Evolutionary conservation across 176 grass and related monocot species (phyloP).

Genomic region (Carex myosuroides): DNA sequence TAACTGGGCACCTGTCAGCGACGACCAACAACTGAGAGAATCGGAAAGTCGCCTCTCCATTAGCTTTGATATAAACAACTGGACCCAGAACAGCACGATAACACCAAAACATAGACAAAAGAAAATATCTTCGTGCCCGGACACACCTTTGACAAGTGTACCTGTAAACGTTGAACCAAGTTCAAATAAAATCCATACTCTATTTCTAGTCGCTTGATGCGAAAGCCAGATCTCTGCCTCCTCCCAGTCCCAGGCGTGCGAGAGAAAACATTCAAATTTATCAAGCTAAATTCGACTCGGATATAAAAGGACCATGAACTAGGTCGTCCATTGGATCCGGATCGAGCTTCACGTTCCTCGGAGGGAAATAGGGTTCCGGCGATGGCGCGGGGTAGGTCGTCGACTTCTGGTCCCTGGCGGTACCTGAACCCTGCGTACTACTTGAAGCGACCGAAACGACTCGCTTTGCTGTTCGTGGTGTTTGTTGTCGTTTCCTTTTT

Average conservation of each 20-base stretch:
- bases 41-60: not conserved
- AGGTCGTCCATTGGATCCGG: not conserved
- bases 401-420: slow-evolving; percentile 52
- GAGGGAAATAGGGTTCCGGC: slow-evolving; percentile 34
- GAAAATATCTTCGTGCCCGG: not conserved
- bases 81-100: not conserved
- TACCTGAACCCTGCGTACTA: slow-evolving; percentile 92
- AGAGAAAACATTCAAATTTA: not conserved
- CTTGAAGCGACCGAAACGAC: slow-evolving; percentile 89
- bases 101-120: not conserved
- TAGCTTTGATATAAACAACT: not conserved
- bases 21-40: not conserved
- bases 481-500: slow-evolving; percentile 80
- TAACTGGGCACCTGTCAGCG: not conserved
- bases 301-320: not conserved
- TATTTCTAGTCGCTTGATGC: slow-evolving; percentile 6
- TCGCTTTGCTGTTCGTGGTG: slow-evolving; percentile 80
- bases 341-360: not conserved
- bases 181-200: not conserved
- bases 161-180: not conserved
- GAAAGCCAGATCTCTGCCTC: slow-evolving; percentile 1
- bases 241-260: not conserved
- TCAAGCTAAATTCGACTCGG: not conserved
- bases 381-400: slow-evolving; percentile 40
- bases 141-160: not conserved